Evolutionary conservation across 129 eudicot genomes (phyloP), one percentile per base, ranked within the genome.

Genomic region (Logfia minima): DNA sequence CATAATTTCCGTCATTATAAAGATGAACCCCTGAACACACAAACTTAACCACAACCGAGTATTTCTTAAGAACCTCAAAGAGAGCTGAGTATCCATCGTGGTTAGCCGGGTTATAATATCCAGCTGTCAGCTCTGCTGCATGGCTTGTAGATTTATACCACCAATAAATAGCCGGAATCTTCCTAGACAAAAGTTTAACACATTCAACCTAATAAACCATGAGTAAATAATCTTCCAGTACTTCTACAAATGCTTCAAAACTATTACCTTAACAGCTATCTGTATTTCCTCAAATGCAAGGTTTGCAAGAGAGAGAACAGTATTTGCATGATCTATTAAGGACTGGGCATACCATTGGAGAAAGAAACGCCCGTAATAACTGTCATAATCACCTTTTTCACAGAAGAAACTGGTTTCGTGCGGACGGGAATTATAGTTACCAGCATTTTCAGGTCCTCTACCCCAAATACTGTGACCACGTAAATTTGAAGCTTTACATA

Each of bases 81-180:
- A 89, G 73, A 24, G 72, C 83, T 11, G 92, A 63, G 71, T 87
- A 87, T 0, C 96, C 96, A 68, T 89, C 90, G 31, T 59, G 85
- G 78, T 89, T 85, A 8, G 85, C 75, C 16, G 89, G 86, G 85
- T 87, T 89, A 58, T 83, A 85, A 48, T 75, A 90, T 59, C 92
- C 96, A 43, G 91, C 88, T 32, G 95, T 89, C 23, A 89, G 80
- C 76, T 89, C 91, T 21, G 91, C 91, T 18, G 95, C 89, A 72
- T 87, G 91, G 81, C 89, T 87, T 53, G 70, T 61, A 26, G 89
- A 74, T 76, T 81, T 89, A 81, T 84, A 89, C 95, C 95, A 89
- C 95, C 95, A 89, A 77, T 86, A 77, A 35, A 89, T 79, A 34
- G 85, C 83, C 66, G 95, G 87, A 63, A 89, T 75, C 95, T 88